These are phyloP conservation scores for Rauvolfia tetraphylla DNA, from an alignment of 257 asterid genomes.

Conservation along the genomic window DNA sequence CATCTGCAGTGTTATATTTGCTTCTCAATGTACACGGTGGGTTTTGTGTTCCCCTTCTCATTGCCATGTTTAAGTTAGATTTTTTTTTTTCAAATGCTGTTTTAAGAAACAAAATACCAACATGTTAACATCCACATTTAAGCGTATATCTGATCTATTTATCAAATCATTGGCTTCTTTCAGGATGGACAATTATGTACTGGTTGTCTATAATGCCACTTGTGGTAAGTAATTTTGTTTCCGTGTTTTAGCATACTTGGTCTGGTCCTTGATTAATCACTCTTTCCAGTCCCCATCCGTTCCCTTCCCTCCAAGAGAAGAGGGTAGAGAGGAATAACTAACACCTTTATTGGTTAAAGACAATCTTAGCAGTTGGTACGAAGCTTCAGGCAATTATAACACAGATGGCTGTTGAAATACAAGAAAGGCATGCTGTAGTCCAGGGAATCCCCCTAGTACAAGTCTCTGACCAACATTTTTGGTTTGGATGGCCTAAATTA, in stretches of 20 bases:
- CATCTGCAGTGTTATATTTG: slow-evolving; percentile 64
- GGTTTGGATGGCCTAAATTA: slow-evolving; percentile 69
- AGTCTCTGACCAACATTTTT: slow-evolving; percentile 84
- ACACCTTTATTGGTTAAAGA: slow-evolving; percentile 48
- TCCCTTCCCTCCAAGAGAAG: neutral
- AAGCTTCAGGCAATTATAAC: slow-evolving; percentile 92
- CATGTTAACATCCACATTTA: neutral
- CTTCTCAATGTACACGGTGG: slow-evolving; percentile 68
- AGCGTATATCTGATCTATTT: neutral
- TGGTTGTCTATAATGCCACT: slow-evolving; percentile 65
- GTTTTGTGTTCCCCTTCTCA: slow-evolving; percentile 6
- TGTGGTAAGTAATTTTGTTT: slow-evolving; percentile 36
- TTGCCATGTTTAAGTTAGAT: neutral
- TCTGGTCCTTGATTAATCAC: neutral
- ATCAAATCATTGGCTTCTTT: slow-evolving; percentile 4
- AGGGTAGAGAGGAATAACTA: slow-evolving; percentile 16
- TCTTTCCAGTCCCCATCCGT: neutral
- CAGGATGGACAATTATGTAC: slow-evolving; percentile 73
- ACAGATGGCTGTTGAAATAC: slow-evolving; percentile 90
- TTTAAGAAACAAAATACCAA: neutral
- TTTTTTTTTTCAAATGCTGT: neutral
- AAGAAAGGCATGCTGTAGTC: slow-evolving; percentile 89
- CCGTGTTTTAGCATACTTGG: neutral
- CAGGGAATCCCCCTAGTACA: slow-evolving; percentile 97
- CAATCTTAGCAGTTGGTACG: slow-evolving; percentile 81